A percentile compares a stretch with the other conserved stretches of the same genome.
Evolutionary conservation across 2,329 filamentous ascomycete species (phyloP).

Genomic region (Aspergillus sp.): DNA sequence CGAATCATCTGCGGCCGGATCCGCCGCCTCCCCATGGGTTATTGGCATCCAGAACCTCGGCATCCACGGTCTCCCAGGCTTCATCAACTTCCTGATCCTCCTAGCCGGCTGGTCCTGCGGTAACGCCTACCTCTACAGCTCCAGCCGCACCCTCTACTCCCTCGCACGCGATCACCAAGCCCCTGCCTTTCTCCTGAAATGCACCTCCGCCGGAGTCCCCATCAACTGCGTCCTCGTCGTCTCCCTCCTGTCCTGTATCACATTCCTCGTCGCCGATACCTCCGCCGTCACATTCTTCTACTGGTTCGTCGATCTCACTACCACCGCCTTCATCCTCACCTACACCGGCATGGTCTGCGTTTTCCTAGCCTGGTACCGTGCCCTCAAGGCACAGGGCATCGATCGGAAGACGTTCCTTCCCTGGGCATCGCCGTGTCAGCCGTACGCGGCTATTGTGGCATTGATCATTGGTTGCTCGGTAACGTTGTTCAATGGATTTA

Average conservation of each 20-base stretch:
- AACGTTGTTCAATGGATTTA: conserved; percentile 68
- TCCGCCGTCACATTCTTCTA: conserved; percentile 65
- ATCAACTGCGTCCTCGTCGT: conserved; percentile 68
- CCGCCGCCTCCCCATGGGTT: conserved; percentile 70
- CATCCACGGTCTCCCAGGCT: conserved; percentile 65
- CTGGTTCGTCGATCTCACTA: conserved; percentile 67
- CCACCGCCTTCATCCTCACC: conserved; percentile 31
- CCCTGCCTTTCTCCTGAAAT: conserved; percentile 58
- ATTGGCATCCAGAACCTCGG: conserved; percentile 69
- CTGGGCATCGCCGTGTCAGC: conserved; percentile 68
- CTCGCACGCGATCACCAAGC: conserved; percentile 53
- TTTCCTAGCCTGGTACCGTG: conserved; percentile 71
- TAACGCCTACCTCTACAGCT: conserved; percentile 64
- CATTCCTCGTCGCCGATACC: conserved; percentile 68
- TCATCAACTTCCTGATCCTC: conserved; percentile 74
- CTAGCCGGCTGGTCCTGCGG: conserved; percentile 70
- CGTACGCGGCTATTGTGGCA: conserved; percentile 68
- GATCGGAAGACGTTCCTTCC: conserved; percentile 64
- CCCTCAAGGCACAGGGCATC: conserved; percentile 67
- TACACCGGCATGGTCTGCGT: conserved; percentile 68
- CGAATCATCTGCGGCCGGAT: conserved; percentile 57
- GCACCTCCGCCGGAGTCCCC: conserved; percentile 65
- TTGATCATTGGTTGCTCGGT: conserved; percentile 54
- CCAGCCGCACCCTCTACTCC: conserved; percentile 53
- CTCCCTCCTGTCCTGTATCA: conserved; percentile 65